These are phyloP conservation scores for Ceratobasidium sp. DNA, from an alignment of 1,284 basidiomycete genomes.

Conservation along the genomic window DNA sequence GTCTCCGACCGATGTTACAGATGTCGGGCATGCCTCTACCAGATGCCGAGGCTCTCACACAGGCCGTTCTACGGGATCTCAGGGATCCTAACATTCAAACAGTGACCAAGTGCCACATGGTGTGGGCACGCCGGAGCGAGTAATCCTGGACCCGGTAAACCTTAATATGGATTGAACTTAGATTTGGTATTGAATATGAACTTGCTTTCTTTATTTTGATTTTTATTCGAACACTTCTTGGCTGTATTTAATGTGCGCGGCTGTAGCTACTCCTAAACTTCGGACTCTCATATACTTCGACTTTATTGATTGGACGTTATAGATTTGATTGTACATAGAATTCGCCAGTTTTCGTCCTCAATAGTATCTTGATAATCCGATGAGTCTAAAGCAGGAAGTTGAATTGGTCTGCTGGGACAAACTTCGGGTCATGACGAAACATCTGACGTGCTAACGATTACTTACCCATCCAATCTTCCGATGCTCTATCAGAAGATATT, in stretches of 20 bases:
- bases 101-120: slow-evolving; percentile 45
- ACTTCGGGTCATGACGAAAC: slow-evolving; percentile 23
- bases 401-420: slow-evolving; percentile 32
- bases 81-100: slow-evolving; percentile 41
- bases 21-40: slow-evolving; percentile 31
- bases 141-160: neutral
- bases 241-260: slow-evolving; percentile 12
- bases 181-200: slow-evolving; percentile 19
- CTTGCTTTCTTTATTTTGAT: neutral
- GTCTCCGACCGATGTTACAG: slow-evolving; percentile 43
- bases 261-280: slow-evolving; percentile 9
- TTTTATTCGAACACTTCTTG: slow-evolving; percentile 7
- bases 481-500: neutral
- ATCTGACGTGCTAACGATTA: slow-evolving; percentile 28
- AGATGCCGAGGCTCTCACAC: slow-evolving; percentile 43
- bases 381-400: neutral
- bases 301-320: slow-evolving; percentile 12
- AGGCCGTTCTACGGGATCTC: slow-evolving; percentile 43
- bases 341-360: neutral
- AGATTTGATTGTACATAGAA: slow-evolving; percentile 35
- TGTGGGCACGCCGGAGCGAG: slow-evolving; percentile 40
- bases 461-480: slow-evolving; percentile 14
- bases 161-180: slow-evolving; percentile 32
- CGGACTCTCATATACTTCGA: neutral
- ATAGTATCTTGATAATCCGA: slow-evolving; percentile 14